Base-by-base conservation (phyloP, 371 early-diverging fungal species). In the Funneliformis caledonium region DNA sequence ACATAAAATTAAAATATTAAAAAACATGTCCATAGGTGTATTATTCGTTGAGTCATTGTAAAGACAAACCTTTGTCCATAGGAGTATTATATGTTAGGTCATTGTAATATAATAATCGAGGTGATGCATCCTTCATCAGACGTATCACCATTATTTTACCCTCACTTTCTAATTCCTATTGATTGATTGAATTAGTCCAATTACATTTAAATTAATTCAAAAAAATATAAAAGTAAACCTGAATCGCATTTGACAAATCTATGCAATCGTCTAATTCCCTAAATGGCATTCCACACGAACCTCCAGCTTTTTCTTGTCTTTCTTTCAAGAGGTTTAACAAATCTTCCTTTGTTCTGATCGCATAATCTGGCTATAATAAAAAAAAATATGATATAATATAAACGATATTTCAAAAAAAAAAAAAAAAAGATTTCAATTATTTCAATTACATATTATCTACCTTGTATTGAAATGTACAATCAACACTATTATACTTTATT, bases 181-280 rank as follows among this genome's bases (percentile, higher is more conserved):
- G 22, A 26, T 16, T 19, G 4, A 72, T 2, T 65, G 14, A 16
- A 33, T 37, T 14, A 8, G 14, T 65, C 7, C 22, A 11, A 10
- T 65, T 65, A 33, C 19, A 65, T 26, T 31, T 12, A 65, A 65
- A 31, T 33, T 5, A 33, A n/a, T 65, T 5, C 2, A 9, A 22
- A 64, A 64, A 64, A 2, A 9, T 31, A 65, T n/a, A 65, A 64
- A 64, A 26, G 26, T 12, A 16, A 68, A 83, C 85, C 75, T 91
- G 88, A 5, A 94, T 91, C 14, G 92, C 91, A 59, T 91, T 90
- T 22, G 87, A 80, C 31, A 94, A 84, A 62, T 93, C 93, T 19
- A 94, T 86, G 82, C 94, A 95, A 76, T 96, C 97, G 61, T 91
- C 91, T 56, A 96, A 87, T 61, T 93, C 93, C 82, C 92, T 93